A percentile compares a stretch with the other conserved stretches of the same genome.
Conservation (phyloP, 306 rosid genomes). For the Purshia tridentata region DNA sequence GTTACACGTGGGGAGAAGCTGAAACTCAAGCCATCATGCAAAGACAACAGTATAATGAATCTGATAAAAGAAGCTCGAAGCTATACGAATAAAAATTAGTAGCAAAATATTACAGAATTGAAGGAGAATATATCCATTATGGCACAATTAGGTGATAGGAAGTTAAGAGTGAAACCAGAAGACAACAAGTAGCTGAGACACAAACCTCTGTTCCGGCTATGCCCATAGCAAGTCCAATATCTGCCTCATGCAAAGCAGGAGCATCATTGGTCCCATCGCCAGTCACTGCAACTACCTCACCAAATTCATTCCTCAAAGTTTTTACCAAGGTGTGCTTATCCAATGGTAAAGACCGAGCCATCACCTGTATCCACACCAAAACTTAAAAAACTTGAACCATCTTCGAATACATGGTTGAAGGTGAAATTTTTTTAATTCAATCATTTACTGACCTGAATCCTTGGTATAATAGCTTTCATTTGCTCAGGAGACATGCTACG, state of each 20-base stretch:
- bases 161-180: neutral
- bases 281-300: constrained; percentile 92
- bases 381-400: constrained; percentile 26
- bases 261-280: constrained; percentile 99
- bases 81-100: neutral
- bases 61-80: neutral
- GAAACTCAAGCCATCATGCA: neutral
- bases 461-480: constrained; percentile 68
- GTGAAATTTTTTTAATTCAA: constrained; percentile 10
- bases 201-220: constrained; percentile 95
- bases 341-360: constrained; percentile 84
- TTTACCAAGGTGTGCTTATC: constrained; percentile 80
- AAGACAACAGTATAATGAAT: neutral
- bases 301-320: constrained; percentile 61
- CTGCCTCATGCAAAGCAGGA: constrained; percentile 91
- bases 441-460: constrained; percentile 65
- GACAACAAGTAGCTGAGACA: constrained; percentile 12
- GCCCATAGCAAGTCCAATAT: constrained; percentile 99
- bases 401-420: constrained; percentile 15
- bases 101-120: neutral
- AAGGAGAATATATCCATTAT: neutral
- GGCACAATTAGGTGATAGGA: neutral
- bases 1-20: neutral
- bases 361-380: constrained; percentile 61
- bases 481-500: constrained; percentile 55